phyloP scores from a whole-genome alignment of 2,329 filamentous ascomycete species.

The Paecilomyces fulvus region DNA sequence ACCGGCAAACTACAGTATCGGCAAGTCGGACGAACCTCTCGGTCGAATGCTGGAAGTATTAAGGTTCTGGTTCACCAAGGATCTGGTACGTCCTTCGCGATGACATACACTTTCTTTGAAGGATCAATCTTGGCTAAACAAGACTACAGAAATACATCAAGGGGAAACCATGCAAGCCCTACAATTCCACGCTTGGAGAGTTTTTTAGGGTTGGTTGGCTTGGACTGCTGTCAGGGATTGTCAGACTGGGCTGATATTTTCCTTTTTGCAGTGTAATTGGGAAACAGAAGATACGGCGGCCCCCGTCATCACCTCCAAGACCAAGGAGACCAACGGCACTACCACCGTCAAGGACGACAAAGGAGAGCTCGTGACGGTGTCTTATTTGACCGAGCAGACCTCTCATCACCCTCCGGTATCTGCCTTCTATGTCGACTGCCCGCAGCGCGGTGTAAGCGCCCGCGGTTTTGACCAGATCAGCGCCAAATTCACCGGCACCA shows the following conservation, averaged over 20 bases:
- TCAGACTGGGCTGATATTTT: slow-evolving; percentile 6
- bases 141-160: slow-evolving; percentile 78
- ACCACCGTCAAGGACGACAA: slow-evolving; percentile 24
- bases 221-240: neutral
- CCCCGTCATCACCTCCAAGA: slow-evolving; percentile 41
- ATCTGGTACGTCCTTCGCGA: slow-evolving; percentile 49
- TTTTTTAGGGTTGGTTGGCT: slow-evolving; percentile 72
- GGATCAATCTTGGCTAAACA: slow-evolving; percentile 10
- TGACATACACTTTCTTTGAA: neutral
- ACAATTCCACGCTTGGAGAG: slow-evolving; percentile 93
- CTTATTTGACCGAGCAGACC: slow-evolving; percentile 94
- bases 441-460: slow-evolving; percentile 78
- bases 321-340: slow-evolving; percentile 25
- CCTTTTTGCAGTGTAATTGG: slow-evolving; percentile 70
- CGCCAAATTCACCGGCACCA: slow-evolving; percentile 95
- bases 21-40: slow-evolving; percentile 81
- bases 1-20: slow-evolving; percentile 48
- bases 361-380: slow-evolving; percentile 61
- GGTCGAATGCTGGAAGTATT: slow-evolving; percentile 92
- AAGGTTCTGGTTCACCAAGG: slow-evolving; percentile 98
- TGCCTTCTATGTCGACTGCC: slow-evolving; percentile 88
- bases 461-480: slow-evolving; percentile 92
- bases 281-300: slow-evolving; percentile 74
- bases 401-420: slow-evolving; percentile 97
- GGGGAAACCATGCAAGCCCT: slow-evolving; percentile 96